Evolutionary conservation across 139 green algal species (phyloP).

Genomic region (Tetraselmis chui): DNA sequence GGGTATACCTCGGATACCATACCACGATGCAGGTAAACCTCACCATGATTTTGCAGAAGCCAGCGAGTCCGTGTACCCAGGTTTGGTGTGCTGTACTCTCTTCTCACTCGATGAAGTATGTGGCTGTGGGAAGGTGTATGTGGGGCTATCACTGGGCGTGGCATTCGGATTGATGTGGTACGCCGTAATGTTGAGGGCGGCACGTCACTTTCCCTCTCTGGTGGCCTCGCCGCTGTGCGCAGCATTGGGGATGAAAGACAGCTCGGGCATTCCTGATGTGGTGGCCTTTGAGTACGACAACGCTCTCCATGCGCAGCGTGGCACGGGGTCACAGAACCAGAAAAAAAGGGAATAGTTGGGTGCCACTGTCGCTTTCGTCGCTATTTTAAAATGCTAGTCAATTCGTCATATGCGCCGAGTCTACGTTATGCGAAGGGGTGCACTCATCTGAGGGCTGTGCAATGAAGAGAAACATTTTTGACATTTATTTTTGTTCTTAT

Average conservation of each 20-base stretch:
- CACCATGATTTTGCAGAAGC: no score
- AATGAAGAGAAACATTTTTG: not conserved
- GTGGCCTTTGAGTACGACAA: not conserved
- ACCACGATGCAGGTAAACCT: not conserved
- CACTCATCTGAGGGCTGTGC: no score
- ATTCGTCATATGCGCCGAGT: not conserved
- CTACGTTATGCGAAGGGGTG: no score
- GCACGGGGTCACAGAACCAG: not conserved
- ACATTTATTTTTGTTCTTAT: not conserved
- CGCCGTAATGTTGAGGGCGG: not conserved
- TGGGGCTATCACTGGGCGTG: constrained; percentile 10
- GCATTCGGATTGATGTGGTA: constrained; percentile 3
- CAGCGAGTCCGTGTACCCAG: not conserved
- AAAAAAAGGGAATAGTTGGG: not conserved
- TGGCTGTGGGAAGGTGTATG: constrained; percentile 14
- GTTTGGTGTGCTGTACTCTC: not conserved
- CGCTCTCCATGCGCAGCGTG: not conserved
- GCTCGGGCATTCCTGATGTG: not conserved
- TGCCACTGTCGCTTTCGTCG: not conserved
- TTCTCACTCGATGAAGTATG: not conserved
- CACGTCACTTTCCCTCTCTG: not conserved
- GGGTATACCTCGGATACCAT: constrained; percentile 7
- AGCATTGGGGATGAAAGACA: not conserved
- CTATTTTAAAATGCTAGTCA: not conserved
- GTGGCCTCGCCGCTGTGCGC: not conserved